Evolutionary conservation across 2,329 filamentous ascomycete species (phyloP), one percentile per base, ranked within the genome.

Genomic region (Ophiostoma tasmaniense): DNA sequence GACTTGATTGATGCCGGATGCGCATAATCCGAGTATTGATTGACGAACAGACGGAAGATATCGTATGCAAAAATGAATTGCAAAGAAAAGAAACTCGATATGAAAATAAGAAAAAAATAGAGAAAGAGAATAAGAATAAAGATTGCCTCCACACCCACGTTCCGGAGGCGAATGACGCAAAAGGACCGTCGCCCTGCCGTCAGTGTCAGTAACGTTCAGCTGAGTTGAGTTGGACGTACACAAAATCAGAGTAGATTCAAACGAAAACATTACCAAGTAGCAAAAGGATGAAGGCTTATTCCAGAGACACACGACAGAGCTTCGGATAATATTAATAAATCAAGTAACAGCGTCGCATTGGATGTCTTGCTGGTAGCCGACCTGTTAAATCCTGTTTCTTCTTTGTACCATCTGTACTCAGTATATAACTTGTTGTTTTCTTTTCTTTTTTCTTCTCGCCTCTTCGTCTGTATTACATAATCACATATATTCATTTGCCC

Each of bases 81-180:
- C n/a, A n/a, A n/a, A n/a, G n/a, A n/a, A n/a, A n/a, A n/a, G n/a
- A n/a, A n/a, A n/a, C n/a, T n/a, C n/a, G n/a, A n/a, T n/a, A n/a
- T n/a, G n/a, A n/a, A n/a, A 52, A 8, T 22, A 25, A 25, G 10
- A 25, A 25, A n/a, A 13, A 28, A 13, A 1, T 13, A 55, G 17
- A 13, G 8, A 25, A 22, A 22, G 25, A 52, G 14, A 11, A 13
- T 5, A 55, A 55, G 11, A 25, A 28, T 11, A 10, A 55, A 55
- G 6, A 22, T 30, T 25, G 25, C 55, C 55, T 61, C 55, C 25
- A 61, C 50, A 55, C 17, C n/a, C 50, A 33, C 55, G 55, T 61
- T 55, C 25, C 25, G 30, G 50, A 55, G 50, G 50, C 55, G 55
- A 61, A 30, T 61, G 25, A 61, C 55, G 55, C 55, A 61, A 61